Percentiles rank a stretch among this genome's conserved stretches.
phyloP scores from a whole-genome alignment of 2,329 filamentous ascomycete species.

The Pestalotiopsis fici region DNA sequence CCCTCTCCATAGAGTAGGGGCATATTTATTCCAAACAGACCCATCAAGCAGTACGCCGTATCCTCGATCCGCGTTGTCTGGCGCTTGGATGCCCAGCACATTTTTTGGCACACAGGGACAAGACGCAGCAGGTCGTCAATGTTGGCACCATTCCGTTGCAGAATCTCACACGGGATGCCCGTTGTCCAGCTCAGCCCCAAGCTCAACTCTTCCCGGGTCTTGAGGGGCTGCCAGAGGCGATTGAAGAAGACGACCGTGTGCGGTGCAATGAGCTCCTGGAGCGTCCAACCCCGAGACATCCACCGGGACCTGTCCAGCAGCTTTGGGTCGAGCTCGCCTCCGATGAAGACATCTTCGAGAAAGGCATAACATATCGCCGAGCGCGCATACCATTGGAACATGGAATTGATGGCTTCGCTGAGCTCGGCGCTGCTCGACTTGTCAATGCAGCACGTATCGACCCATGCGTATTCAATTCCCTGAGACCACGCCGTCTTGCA shows the following conservation, averaged over 20 bases:
- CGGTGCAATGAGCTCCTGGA: constrained; percentile 6
- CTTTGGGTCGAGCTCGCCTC: neutral
- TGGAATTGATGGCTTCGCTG: neutral
- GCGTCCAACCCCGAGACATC: constrained; percentile 7
- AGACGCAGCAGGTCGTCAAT: neutral
- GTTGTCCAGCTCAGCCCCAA: neutral
- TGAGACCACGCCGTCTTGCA: neutral
- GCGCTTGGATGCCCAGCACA: neutral
- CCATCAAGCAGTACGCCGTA: neutral
- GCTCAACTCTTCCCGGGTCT: neutral
- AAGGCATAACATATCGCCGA: neutral
- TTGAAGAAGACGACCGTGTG: constrained; percentile 8
- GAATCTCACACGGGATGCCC: neutral
- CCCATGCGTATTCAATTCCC: neutral
- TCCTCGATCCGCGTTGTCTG: neutral
- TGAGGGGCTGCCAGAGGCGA: neutral
- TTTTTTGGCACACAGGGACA: neutral
- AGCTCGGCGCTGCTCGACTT: neutral
- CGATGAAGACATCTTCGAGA: neutral
- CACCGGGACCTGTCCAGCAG: neutral
- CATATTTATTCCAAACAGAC: neutral
- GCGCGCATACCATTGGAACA: neutral
- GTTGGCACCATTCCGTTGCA: neutral
- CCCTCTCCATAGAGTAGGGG: neutral
- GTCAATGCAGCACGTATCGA: constrained; percentile 4